Base-by-base conservation (phyloP, 2,329 filamentous ascomycete species). In the Ophiocordyceps camponoti-leonardi region DNA sequence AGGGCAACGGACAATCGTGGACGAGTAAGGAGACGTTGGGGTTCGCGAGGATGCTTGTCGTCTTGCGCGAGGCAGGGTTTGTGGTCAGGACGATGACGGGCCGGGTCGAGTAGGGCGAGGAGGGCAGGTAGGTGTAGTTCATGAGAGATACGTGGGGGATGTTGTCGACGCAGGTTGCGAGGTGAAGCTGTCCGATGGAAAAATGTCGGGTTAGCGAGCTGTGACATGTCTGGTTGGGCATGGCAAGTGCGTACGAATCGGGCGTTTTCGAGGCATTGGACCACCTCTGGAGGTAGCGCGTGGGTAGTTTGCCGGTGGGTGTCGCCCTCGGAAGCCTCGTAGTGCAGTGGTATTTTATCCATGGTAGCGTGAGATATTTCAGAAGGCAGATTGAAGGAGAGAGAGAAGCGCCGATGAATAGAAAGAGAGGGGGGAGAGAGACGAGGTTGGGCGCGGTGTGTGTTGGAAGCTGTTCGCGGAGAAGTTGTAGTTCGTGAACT, bases 111-210 rank as follows among this genome's bases (percentile, higher is more conserved):
- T 79, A 82, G 37, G 79, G 80, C 16, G 83, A 85, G 6, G 73
- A 79, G 37, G 87, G 83, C 20, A 98, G 82, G 66, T 95, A 96
- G 58, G 92, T 96, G 69, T 96, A 96, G 70, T 94, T 95, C 92
- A 98, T 98, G 52, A 98, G 78, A 35, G 87, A 93, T 52, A 96
- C 86, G 61, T 96, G 86, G 11, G 92, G 92, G 51, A 79, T 71
- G 57, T 92, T 83, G 53, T 83, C 73, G 54, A 79, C 79, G 62
- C 84, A 93, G 47, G 92, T 98, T 54, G 92, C 88, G 45, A 98
- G 82, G 64, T 98, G 92, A 53, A 98, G 86, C 87, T 94, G 57
- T 4, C n/a, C 11, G 35, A 39, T 5, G n/a, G n/a, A 3, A 18
- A 26, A 16, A 12, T 22, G 37, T 7, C 20, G 6, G n/a, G n/a